Conservation (phyloP, 2,329 filamentous ascomycete genomes). For the Teratosphaeria viscida region DNA sequence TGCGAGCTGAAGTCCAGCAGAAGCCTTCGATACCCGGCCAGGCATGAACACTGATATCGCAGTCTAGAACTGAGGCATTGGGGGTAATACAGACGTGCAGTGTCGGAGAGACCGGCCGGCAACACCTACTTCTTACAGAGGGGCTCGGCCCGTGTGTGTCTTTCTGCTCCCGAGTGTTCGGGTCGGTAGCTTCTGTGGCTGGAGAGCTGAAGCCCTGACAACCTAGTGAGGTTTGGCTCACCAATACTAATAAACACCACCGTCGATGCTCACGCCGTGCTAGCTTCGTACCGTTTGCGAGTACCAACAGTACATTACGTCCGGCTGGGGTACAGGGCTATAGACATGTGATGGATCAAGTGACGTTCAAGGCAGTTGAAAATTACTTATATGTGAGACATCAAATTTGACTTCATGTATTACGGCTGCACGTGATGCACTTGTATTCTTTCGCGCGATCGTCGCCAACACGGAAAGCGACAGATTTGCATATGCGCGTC, state of each 20-base stretch:
- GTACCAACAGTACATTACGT: background rate
- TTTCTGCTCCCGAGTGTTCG: too few species aligned
- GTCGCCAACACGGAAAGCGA: background rate
- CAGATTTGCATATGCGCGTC: background rate
- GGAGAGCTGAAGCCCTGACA: too few species aligned
- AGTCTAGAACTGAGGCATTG: background rate
- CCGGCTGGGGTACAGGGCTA: background rate
- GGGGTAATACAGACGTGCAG: background rate
- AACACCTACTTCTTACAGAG: background rate
- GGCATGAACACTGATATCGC: background rate
- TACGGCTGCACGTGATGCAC: background rate
- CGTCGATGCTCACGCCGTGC: too few species aligned
- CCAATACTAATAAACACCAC: too few species aligned
- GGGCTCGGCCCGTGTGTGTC: background rate
- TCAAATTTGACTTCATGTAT: background rate
- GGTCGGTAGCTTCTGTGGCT: background rate
- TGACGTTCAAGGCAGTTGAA: too few species aligned
- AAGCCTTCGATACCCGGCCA: background rate
- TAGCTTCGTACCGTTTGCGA: background rate
- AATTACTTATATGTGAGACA: background rate
- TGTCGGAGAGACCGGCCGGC: background rate
- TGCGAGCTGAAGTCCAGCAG: background rate
- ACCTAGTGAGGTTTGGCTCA: too few species aligned
- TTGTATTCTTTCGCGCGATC: background rate
- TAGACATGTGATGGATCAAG: background rate